Evolutionary conservation across 2,329 filamentous ascomycete genomes (phyloP).

Genomic region (Catunica adiposa): DNA sequence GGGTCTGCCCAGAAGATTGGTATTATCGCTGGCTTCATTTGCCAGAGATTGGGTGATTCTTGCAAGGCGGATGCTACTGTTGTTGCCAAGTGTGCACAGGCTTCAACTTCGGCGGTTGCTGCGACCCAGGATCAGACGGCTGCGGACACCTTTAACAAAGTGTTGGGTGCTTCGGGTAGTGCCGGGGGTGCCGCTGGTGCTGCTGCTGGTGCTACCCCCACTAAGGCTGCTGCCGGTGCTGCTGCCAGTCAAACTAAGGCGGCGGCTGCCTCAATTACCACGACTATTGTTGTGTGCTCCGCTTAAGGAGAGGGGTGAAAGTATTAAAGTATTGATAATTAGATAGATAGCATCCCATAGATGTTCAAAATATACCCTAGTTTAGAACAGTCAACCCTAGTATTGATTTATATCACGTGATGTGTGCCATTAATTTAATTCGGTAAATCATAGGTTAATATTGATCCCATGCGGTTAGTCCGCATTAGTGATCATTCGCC

Average conservation of each 20-base stretch:
- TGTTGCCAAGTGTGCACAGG: slow-evolving; percentile 16
- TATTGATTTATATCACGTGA: not conserved
- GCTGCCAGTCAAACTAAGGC: not conserved
- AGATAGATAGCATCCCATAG: not conserved
- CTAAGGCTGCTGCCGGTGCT: not conserved
- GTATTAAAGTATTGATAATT: not conserved
- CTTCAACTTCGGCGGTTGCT: slow-evolving; percentile 15
- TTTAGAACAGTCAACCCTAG: not conserved
- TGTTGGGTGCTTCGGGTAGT: slow-evolving; percentile 3
- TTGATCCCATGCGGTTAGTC: no score
- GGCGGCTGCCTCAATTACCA: slow-evolving; percentile 2
- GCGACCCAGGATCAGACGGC: slow-evolving; percentile 18
- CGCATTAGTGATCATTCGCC: no score
- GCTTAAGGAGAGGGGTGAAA: not conserved
- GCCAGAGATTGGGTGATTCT: slow-evolving; percentile 24
- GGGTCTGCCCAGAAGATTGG: slow-evolving; percentile 28
- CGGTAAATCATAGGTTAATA: not conserved
- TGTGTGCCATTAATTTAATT: not conserved
- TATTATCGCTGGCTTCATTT: slow-evolving; percentile 32
- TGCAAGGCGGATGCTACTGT: slow-evolving; percentile 18
- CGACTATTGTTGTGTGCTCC: slow-evolving; percentile 9
- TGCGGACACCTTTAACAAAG: slow-evolving; percentile 18
- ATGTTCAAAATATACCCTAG: slow-evolving; percentile 1
- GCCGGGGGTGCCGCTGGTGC: not conserved
- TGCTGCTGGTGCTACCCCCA: not conserved